Evolutionary conservation across 352 stramenopile genomes (phyloP).

Genomic region (Blastocystis sp.): DNA sequence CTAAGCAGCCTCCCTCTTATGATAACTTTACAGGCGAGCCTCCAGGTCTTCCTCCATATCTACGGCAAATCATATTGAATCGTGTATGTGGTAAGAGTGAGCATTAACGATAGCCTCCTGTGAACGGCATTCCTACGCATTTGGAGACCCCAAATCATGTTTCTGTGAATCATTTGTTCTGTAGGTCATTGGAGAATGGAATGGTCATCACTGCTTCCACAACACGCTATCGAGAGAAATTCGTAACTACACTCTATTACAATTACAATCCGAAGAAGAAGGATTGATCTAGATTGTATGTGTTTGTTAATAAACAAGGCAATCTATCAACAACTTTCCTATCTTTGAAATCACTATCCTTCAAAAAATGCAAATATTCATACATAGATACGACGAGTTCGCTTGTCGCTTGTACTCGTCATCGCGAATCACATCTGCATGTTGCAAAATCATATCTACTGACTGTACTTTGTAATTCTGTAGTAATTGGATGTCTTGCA

Average conservation of each 20-base stretch:
- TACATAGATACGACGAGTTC: neutral
- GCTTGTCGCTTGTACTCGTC: neutral
- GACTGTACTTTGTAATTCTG: slow-evolving; percentile 65
- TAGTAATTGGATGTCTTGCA: slow-evolving; percentile 65
- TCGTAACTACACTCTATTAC: slow-evolving; percentile 58
- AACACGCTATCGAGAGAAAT: slow-evolving; percentile 59
- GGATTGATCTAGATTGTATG: neutral
- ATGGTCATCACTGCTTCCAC: slow-evolving; percentile 59
- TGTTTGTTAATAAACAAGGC: neutral
- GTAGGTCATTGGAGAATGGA: slow-evolving; percentile 56
- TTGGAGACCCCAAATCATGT: slow-evolving; percentile 58
- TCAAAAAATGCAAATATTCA: neutral
- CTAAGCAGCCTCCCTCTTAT: slow-evolving; percentile 41
- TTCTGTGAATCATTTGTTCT: slow-evolving; percentile 56
- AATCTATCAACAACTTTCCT: neutral
- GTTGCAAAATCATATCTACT: slow-evolving; percentile 59
- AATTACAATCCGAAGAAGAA: slow-evolving; percentile 62
- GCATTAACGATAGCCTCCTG: neutral
- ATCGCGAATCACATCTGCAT: slow-evolving; percentile 59
- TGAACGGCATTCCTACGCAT: slow-evolving; percentile 51
- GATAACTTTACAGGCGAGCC: slow-evolving; percentile 50
- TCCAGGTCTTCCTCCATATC: slow-evolving; percentile 38
- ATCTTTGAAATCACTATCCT: neutral
- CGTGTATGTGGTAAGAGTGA: neutral
- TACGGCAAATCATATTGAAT: slow-evolving; percentile 60